These are phyloP conservation scores for Alloascoidea africana DNA, from an alignment of 805 yeast species.

Conservation along the genomic window DNA sequence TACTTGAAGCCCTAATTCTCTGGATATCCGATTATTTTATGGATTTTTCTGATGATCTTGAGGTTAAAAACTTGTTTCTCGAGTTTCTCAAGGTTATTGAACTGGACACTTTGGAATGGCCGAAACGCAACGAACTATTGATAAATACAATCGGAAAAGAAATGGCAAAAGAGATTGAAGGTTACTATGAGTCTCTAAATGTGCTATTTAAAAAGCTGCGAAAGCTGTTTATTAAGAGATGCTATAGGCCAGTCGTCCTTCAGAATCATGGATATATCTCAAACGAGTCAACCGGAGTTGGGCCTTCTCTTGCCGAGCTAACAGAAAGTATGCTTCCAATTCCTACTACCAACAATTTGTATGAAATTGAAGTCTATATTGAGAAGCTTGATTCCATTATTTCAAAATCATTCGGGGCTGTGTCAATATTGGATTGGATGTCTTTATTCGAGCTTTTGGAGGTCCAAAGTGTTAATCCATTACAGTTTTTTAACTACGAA, in stretches of 20 bases:
- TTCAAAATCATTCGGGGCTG: constrained; percentile 36
- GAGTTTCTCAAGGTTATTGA: constrained; percentile 55
- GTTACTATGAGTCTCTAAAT: constrained; percentile 14
- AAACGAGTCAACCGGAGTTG: too few relatives aligned
- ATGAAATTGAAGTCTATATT: constrained; percentile 40
- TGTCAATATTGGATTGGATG: constrained; percentile 65
- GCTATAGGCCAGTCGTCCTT: constrained; percentile 18
- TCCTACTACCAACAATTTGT: constrained; percentile 4
- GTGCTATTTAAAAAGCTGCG: constrained; percentile 48
- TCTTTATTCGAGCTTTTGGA: constrained; percentile 61
- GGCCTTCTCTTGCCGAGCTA: constrained; percentile 9
- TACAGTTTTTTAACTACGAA: constrained; percentile 39
- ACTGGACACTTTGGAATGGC: constrained; percentile 33
- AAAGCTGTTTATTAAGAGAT: constrained; percentile 30
- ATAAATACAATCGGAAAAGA: constrained; percentile 8
- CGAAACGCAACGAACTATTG: constrained; percentile 7
- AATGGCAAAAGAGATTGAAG: constrained; percentile 2
- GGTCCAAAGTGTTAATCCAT: constrained; percentile 41
- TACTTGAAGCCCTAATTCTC: constrained; percentile 58
- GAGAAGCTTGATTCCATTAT: constrained; percentile 49
- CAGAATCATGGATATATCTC: too few relatives aligned
- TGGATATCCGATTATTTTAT: constrained; percentile 59
- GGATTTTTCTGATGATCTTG: constrained; percentile 58
- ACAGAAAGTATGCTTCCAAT: constrained; percentile 9
- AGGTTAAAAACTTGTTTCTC: constrained; percentile 42